phyloP scores from a whole-genome alignment of 257 asterid genomes.

The Ballota nigra region DNA sequence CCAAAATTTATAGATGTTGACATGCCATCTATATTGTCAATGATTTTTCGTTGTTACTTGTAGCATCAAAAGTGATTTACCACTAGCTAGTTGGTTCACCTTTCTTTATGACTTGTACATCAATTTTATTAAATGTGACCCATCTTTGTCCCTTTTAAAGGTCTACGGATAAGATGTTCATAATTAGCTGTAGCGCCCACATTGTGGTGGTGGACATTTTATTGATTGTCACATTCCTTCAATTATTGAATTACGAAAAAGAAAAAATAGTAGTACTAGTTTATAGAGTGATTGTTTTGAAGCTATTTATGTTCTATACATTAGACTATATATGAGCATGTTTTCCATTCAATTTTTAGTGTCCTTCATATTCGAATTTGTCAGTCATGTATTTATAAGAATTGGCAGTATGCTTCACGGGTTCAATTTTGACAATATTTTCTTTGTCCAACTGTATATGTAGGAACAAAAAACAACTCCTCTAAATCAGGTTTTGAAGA shows the following conservation, averaged over 20 bases:
- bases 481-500: slow-evolving; percentile 60
- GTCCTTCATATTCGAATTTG: not conserved
- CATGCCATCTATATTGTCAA: no score
- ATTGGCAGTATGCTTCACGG: not conserved
- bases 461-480: slow-evolving; percentile 74
- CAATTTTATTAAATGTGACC: slow-evolving; percentile 10
- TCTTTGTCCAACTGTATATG: not conserved
- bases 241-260: not conserved
- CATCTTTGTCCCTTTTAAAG: slow-evolving; percentile 3
- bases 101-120: no score
- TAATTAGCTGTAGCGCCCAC: slow-evolving; percentile 5
- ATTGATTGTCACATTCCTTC: not conserved
- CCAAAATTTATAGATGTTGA: no score
- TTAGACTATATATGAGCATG: not conserved
- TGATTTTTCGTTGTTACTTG: no score
- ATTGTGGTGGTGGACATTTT: not conserved
- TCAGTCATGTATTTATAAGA: not conserved
- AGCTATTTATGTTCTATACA: not conserved
- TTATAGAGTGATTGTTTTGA: not conserved
- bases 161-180: not conserved
- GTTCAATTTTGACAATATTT: not conserved
- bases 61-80: no score
- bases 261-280: not conserved
- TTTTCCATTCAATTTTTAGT: not conserved
- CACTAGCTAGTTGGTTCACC: no score